Evolutionary conservation across 108 stramenopile species (phyloP), one percentile per base, ranked within the genome.

Genomic region (Poteriospumella lacustris): DNA sequence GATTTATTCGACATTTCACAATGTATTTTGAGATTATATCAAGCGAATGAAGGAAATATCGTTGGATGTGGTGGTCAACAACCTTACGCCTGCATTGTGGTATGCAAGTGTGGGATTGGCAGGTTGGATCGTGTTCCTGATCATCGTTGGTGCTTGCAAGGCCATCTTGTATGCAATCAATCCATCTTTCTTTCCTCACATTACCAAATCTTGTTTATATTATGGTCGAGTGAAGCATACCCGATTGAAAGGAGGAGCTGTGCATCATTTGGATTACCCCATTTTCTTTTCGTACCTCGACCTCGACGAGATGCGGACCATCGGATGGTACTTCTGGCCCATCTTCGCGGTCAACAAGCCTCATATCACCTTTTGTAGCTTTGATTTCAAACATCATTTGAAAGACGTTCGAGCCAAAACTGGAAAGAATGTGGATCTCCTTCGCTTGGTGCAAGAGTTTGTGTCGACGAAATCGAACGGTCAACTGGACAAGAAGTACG

Each of bases 261-360:
- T 64, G 9, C 60, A 64, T 24, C 60, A 64, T 9, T 24, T 64
- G 15, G 60, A 64, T 5, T 96, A 96, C 83, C 93, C 93, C 0
- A 84, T 96, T 2, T 93, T 91, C 73, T 90, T 91, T 68, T 81
- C 85, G 43, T 83, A 89, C 0, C 72, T 96, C 44, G 93, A 96
- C 82, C 85, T 94, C 43, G 88, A 89, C 58, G 90, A 92, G 78
- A 72, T 80, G 78, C 62, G 9, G 36, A 19, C 9, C 15, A 64
- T 64, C 9, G 31, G 31, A 3, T 64, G 60, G 60, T 5, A 3
- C 9, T 24, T 64, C 29, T 64, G 60, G 60, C 60, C 60, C 36
- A 3, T 64, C 15, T 64, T 64, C 60, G 31, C 31, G 12, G 60
- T 64, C 3, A 34, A 64, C 24, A 5, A 5, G 9, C 3, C 60